Conservation (phyloP, 805 yeast species). For the Saturnispora halmiae region DNA sequence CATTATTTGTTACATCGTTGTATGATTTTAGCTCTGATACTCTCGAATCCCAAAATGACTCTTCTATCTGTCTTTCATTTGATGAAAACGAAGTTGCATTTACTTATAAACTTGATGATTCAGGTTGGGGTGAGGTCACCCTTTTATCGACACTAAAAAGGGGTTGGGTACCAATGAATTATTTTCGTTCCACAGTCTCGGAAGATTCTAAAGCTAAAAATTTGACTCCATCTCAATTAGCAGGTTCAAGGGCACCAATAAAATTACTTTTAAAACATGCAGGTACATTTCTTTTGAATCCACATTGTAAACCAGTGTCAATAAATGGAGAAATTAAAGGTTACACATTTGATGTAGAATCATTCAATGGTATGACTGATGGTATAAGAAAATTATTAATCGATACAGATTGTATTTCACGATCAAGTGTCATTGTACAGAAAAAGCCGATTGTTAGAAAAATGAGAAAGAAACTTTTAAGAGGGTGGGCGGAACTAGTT, state of each 20-base stretch:
- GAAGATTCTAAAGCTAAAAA: conserved; percentile 15
- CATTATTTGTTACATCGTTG: conserved; percentile 30
- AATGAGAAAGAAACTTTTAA: conserved; percentile 57
- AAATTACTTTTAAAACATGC: conserved; percentile 49
- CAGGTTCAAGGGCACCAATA: conserved; percentile 43
- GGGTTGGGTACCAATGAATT: conserved; percentile 86
- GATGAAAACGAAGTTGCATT: conserved; percentile 62
- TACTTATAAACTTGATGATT: conserved; percentile 67
- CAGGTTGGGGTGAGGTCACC: conserved; percentile 87
- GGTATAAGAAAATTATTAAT: conserved; percentile 60
- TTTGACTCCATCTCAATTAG: conserved; percentile 21
- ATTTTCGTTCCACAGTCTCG: conserved; percentile 40
- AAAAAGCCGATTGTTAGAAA: conserved; percentile 51
- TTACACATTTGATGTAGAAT: conserved; percentile 45
- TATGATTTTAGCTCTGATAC: conserved; percentile 33
- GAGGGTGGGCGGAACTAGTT: conserved; percentile 77
- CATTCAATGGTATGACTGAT: conserved; percentile 59
- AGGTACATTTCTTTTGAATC: conserved; percentile 58
- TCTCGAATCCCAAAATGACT: conserved; percentile 55
- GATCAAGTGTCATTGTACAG: conserved; percentile 62
- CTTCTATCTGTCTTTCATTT: conserved; percentile 66
- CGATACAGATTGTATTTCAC: conserved; percentile 63
- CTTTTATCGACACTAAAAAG: conserved; percentile 50
- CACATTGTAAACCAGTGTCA: conserved; percentile 40
- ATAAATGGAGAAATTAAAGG: conserved; percentile 29